Base-by-base conservation (phyloP, 768 basidiomycete species). In the Mycena belliarum region DNA sequence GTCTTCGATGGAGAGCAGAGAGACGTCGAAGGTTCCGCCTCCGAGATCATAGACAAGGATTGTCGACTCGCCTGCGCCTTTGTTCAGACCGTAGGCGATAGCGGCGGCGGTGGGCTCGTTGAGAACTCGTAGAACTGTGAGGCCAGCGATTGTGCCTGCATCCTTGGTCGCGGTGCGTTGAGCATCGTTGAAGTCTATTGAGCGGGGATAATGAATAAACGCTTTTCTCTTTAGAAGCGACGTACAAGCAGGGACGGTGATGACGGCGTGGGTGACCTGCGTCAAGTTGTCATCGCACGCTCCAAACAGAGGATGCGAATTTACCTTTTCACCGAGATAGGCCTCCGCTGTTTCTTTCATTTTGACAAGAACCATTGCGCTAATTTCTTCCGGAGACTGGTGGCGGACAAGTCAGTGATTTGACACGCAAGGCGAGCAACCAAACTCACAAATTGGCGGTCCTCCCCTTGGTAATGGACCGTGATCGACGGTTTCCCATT, bases 341-440 rank as follows among this genome's bases (percentile, higher is more conserved):
- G 85, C 79, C 71, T 87, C 85, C 33, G 86, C 86, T 37, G 83
- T 86, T 72, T 85, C 84, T 72, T 86, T 86, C 84, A 88, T 86
- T 74, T 85, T 85, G 55, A 74, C 72, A 52, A 87, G 74, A 52
- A 87, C 75, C 85, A 87, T 84, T 28, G 86, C 82, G 54, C 81
- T 83, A 59, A 88, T 81, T 72, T 89, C 85, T 70, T 88, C 86
- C 6, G 85, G 84, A 44, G 82, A 79, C 80, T 80, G 32, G 20
- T 6, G 32, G 35, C 4, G 8, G 32, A 21, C n/a, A 37, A 32
- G 12, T 32, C 7, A 32, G 12, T 32, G 12, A 44, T 23, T 9
- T 25, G 32, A 28, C n/a, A 26, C 9, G 25, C 15, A 46, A 20
- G 59, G 23, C 11, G 52, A 12, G 44, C 6, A 49, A 37, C 20